These are phyloP conservation scores for Plasmodium knowlesi DNA, from an alignment of 169 alveolate genomes.

Conservation along the genomic window DNA sequence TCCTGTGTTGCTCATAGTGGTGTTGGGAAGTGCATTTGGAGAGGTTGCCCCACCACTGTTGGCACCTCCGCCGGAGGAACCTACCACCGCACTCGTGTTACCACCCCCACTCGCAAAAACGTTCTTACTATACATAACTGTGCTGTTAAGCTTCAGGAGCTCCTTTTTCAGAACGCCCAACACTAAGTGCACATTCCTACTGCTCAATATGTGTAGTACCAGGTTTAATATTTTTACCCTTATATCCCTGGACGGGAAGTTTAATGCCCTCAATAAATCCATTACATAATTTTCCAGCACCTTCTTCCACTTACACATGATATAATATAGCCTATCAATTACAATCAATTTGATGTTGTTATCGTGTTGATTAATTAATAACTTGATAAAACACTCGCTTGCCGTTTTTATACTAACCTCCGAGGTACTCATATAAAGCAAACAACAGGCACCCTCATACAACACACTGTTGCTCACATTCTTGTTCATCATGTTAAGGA, in stretches of 20 bases:
- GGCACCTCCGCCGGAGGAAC: background rate
- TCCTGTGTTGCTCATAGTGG: background rate
- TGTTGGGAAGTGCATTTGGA: background rate
- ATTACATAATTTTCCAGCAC: slow-evolving; percentile 89
- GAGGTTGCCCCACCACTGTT: background rate
- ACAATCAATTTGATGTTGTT: slow-evolving; percentile 91
- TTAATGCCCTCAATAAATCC: slow-evolving; percentile 89
- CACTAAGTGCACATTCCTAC: slow-evolving; percentile 78
- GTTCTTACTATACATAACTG: slow-evolving; percentile 29
- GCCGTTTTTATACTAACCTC: slow-evolving; percentile 90
- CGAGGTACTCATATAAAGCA: slow-evolving; percentile 85
- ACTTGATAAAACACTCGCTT: slow-evolving; percentile 89
- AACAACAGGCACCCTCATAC: slow-evolving; percentile 90
- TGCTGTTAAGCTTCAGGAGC: slow-evolving; percentile 68
- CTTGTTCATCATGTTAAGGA: slow-evolving; percentile 79
- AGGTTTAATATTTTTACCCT: slow-evolving; percentile 88
- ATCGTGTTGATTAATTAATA: slow-evolving; percentile 92
- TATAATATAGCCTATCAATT: slow-evolving; percentile 70
- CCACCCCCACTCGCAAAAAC: background rate
- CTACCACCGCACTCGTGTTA: background rate
- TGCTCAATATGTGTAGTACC: slow-evolving; percentile 76
- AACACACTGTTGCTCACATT: slow-evolving; percentile 83
- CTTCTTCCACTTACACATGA: slow-evolving; percentile 81
- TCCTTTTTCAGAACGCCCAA: slow-evolving; percentile 77
- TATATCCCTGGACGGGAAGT: slow-evolving; percentile 86